These are phyloP conservation scores for Fusarium sp. DNA, from an alignment of 2,329 filamentous ascomycete species.

Conservation along the genomic window DNA sequence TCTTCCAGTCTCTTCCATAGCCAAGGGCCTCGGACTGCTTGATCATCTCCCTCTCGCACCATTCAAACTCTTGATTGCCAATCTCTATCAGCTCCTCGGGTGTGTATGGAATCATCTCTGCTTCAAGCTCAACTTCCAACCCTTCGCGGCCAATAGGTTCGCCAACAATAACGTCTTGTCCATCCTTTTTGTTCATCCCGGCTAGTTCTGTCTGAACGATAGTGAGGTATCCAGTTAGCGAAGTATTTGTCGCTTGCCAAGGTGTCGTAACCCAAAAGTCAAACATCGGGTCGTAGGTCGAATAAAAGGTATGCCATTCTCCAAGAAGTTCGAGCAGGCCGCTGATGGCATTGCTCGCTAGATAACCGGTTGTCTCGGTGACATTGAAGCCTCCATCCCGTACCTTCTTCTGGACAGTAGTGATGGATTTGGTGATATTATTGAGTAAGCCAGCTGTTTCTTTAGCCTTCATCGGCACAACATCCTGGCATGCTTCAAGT, in stretches of 20 bases:
- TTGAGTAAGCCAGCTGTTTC: slow-evolving; percentile 18
- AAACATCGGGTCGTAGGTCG: slow-evolving; percentile 27
- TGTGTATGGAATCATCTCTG: slow-evolving; percentile 29
- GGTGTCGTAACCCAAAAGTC: slow-evolving; percentile 34
- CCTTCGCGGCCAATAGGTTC: slow-evolving; percentile 29
- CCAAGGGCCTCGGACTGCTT: slow-evolving; percentile 25
- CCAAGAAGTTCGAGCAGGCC: slow-evolving; percentile 8
- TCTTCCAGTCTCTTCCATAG: slow-evolving; percentile 30
- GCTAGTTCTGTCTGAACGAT: slow-evolving; percentile 19
- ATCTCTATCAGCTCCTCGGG: slow-evolving; percentile 30
- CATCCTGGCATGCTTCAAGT: slow-evolving; percentile 28
- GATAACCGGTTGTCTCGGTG: slow-evolving; percentile 25
- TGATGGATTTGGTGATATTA: slow-evolving; percentile 23
- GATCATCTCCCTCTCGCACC: slow-evolving; percentile 34
- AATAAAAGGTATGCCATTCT: slow-evolving; percentile 31
- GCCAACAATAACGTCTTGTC: slow-evolving; percentile 14
- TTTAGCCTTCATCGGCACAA: slow-evolving; percentile 27
- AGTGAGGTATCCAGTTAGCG: background rate
- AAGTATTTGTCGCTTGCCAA: slow-evolving; percentile 15
- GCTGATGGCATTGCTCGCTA: slow-evolving; percentile 15
- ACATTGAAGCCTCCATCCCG: slow-evolving; percentile 19
- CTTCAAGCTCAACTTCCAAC: slow-evolving; percentile 24
- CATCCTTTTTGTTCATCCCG: slow-evolving; percentile 16
- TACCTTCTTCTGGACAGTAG: slow-evolving; percentile 13
- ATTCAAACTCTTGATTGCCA: slow-evolving; percentile 27